Evolutionary conservation across 1,139 yeast genomes (phyloP), one percentile per base, ranked within the genome.

Genomic region (Suhomyces kunorum): DNA sequence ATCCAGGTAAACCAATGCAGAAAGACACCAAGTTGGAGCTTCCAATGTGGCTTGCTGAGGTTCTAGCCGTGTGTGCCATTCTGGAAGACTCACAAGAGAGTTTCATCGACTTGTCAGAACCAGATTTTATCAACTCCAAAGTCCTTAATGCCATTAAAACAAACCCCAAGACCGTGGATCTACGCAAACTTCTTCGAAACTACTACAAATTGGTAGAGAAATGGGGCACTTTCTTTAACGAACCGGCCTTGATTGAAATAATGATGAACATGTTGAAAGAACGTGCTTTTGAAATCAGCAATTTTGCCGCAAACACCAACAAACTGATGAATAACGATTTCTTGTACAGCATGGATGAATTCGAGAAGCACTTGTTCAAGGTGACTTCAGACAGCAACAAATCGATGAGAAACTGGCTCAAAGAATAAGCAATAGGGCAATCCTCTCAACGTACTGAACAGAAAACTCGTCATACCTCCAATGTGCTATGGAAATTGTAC

Each of bases 11-110:
- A 46, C 71, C 80, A 47, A 74, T 87, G 13, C 66, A 70, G 41
- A 74, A 80, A 51, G 83, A 81, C 31, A 74, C 95, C 2, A 82
- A 81, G 53, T 58, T 88, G 5, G 94, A 87, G 44, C 69, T 92
- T 29, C 98, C 98, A 1, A 61, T 89, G 24, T 92, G 98, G 98
- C 64, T 92, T 34, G 95, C 96, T 0, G 83, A 81, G 48, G 76
- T 86, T 4, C 64, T 92, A 30, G 96, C 95, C 1, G 69, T 74
- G 28, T 73, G 78, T 30, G 70, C 68, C 12, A 66, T 59, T 28
- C 57, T 59, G 47, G 70, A 61, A 14, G 64, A 62, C 12, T 63
- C 65, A 7, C 68, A 74, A 7, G 67, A 68, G 9, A 78, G 87
- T n/a, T 84, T 88, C 51, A 68, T 89, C 4, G 82, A 82, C 36